Base-by-base conservation (phyloP, 2,329 filamentous ascomycete genomes). In the Scleromitrula shiraiana region DNA sequence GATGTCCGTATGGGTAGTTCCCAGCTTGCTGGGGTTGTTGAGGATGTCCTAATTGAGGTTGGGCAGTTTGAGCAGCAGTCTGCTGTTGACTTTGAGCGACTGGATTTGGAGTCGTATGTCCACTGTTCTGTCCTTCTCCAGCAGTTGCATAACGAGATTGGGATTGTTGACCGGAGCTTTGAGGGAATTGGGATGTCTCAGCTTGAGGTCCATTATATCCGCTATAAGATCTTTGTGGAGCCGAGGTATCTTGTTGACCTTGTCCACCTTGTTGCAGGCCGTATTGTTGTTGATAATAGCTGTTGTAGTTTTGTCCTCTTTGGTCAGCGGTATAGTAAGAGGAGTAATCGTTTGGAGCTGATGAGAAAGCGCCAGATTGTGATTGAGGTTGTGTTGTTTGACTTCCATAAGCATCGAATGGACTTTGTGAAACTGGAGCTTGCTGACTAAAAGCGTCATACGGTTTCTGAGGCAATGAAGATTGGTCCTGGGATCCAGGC, bases 101-200 rank as follows among this genome's bases (percentile, higher is more conserved):
- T 23, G 90, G 89, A 70, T 94, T 93, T 29, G 91, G 90, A 2
- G 90, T 96, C 60, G 85, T 91, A 66, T 93, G 85, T 37, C 89
- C 91, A 64, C 88, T 95, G 70, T 84, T 88, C 61, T 89, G 86
- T 53, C 78, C 77, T 47, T 95, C 88, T 53, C 80, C 73, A 51
- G 75, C 69, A 24, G 73, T 68, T 39, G 70, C 71, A 55, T 82
- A 83, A 45, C 80, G 76, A 4, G 78, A 76, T 55, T 80, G 76
- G 6, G 78, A 76, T 44, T 82, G 71, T 40, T 69, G 76, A 61
- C 83, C 83, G 57, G 83, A 84, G 64, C 81, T 86, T 65, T 90
- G 87, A 32, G 84, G 81, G 64, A 88, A 89, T 61, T 76, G 82
- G 54, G 68, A 70, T 70, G 75, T 83, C 65, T 80, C 79, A 70